Conservation (phyloP, 257 asterid genomes). For the Lycium ferocissimum region DNA sequence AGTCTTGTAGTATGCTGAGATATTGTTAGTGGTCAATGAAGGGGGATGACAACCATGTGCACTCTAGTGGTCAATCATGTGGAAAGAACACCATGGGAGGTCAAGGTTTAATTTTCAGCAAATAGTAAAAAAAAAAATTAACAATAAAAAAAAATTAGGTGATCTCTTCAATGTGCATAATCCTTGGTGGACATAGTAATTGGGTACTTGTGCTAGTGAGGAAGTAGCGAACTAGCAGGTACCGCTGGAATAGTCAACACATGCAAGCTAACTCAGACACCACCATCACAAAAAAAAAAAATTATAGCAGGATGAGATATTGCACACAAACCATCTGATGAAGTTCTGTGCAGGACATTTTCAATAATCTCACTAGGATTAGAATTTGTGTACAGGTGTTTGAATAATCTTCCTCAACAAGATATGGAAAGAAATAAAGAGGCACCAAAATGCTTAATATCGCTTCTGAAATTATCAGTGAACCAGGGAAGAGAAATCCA, state of each 20-base stretch:
- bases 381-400: not conserved
- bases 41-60: not conserved
- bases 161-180: not conserved
- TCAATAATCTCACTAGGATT: not conserved
- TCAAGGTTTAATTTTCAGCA: not conserved
- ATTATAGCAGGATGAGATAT: not conserved
- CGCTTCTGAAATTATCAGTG: not conserved
- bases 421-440: not conserved
- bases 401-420: not conserved
- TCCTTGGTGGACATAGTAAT: not conserved
- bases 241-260: not conserved
- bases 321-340: conserved; percentile 1
- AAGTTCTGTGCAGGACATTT: not conserved
- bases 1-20: not conserved
- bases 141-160: not conserved
- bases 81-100: not conserved
- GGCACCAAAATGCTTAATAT: not conserved
- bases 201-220: not conserved
- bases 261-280: not conserved
- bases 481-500: not conserved
- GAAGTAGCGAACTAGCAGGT: not conserved
- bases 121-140: too few relatives aligned
- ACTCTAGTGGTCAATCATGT: not conserved
- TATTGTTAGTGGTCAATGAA: not conserved
- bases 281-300: not conserved